Evolutionary conservation across 164 flowering plant species (phyloP), one percentile per base, ranked within the genome.

Genomic region (Aristolochia californica): DNA sequence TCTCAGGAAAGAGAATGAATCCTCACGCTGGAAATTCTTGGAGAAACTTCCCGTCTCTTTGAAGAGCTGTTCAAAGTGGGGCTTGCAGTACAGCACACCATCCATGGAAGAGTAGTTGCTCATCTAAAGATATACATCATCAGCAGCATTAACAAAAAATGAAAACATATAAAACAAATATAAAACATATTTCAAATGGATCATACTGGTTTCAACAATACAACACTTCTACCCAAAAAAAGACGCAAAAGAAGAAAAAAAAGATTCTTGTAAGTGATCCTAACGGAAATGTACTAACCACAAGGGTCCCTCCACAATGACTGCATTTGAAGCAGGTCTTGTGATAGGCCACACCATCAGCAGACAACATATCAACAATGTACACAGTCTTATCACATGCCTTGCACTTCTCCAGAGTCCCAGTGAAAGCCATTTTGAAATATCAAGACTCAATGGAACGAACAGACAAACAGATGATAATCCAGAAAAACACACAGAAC

Each of bases 281-380:
- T 14, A 44, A 44, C 21, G 2, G 23, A 10, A 20, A 26, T 14
- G 27, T 10, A 65, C 62, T 25, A 71, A 78, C 87, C 76, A 60
- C 73, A 40, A 82, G 77, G 47, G 70, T 73, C 55, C 82, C 84
- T 62, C 75, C 75, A 74, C 84, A 82, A 15, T 82, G 87, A 61
- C 78, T 80, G 73, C 87, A 82, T 70, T 67, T 82, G 78, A 82
- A 82, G 77, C 87, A 82, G 20, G 77, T 66, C 69, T 78, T 82
- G 51, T 82, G 87, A 57, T 74, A 79, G 53, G 72, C 20, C 26
- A 70, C 61, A 11, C 84, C 84, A 70, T 82, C 87, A 16, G 82
- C 84, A 5, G 82, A 68, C 43, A 82, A 18, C 70, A 69, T 51
- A 51, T 82, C 87, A 50, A 79, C 73, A 43, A 80, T 71, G 63